Evolutionary conservation across 73 alveolate genomes (phyloP), one percentile per base, ranked within the genome.

Genomic region (Blepharisma stoltei): DNA sequence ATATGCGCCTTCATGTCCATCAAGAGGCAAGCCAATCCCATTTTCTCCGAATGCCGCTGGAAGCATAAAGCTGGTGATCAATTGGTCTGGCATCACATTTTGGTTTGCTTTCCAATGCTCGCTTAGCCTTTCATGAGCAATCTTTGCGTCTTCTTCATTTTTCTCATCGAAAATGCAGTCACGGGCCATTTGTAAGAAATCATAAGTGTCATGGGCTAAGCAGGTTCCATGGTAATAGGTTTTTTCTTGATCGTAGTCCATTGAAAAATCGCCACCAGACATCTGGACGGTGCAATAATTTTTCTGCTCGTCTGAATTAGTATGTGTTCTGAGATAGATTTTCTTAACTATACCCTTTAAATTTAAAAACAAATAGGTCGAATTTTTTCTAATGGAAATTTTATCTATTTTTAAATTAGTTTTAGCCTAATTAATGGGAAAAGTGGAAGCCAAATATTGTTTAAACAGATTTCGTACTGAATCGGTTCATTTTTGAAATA

Each of bases 211-310:
- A 78, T 90, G 87, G 41, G 90, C 93, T n/a, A 88, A 70, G 78
- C 94, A 84, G 80, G 78, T 79, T 8, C 95, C 93, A 78, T 89
- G 80, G 85, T 86, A 87, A 71, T 81, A 87, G 44, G 86, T 67
- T 27, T 84, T 76, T 78, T 90, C 97, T 70, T 88, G 82, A 55
- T 87, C 94, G 71, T 81, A 88, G 55, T 90, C 97, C 93, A 87
- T 84, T 54, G 66, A 83, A 77, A 84, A 88, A 49, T 85, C 87
- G 41, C 97, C 97, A 54, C 97, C 97, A 27, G 93, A 83, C 82
- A 82, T 66, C 67, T 90, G 82, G 67, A 90, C 82, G 69, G 83
- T 86, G 49, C 93, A 91, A 70, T 90, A 90, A 83, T 90, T 90
- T 70, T 84, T 70, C 41, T 91, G 81, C 83, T 90, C 97, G 70